phyloP scores from a whole-genome alignment of 2,329 filamentous ascomycete genomes.

The Biscogniauxia sp. region DNA sequence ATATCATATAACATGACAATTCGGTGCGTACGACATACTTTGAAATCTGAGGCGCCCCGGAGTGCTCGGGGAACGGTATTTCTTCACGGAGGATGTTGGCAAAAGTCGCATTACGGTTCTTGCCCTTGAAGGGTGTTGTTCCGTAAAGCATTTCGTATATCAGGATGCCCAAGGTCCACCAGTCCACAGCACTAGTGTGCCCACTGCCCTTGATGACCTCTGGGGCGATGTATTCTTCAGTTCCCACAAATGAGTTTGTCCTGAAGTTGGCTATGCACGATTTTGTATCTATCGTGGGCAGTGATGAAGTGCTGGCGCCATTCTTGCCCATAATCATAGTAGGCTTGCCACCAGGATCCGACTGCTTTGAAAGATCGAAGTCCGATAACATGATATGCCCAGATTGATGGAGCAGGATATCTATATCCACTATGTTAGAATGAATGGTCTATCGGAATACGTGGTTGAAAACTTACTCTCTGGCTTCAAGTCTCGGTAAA shows the following conservation, averaged over 20 bases:
- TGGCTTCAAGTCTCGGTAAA: conserved; percentile 95
- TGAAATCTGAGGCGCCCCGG: conserved; percentile 79
- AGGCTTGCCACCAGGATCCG: conserved; percentile 89
- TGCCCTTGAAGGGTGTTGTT: conserved; percentile 98
- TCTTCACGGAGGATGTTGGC: conserved; percentile 96
- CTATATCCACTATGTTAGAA: conserved; percentile 49
- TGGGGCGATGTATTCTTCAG: conserved; percentile 97
- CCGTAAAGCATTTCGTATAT: conserved; percentile 99
- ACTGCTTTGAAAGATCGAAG: conserved; percentile 98
- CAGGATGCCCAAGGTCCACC: conserved; percentile 97
- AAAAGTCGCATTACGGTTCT: conserved; percentile 97
- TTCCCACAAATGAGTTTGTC: conserved; percentile 97
- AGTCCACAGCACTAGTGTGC: conserved; percentile 97
- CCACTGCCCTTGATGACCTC: conserved; percentile 99
- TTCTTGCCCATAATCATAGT: conserved; percentile 96
- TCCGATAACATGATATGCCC: conserved; percentile 99
- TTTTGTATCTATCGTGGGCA: conserved; percentile 97
- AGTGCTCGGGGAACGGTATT: conserved; percentile 90
- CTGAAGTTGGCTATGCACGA: conserved; percentile 98
- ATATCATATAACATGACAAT: background rate
- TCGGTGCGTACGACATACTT: conserved; percentile 63
- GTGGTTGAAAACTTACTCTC: conserved; percentile 68
- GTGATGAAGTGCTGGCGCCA: conserved; percentile 78
- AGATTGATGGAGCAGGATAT: conserved; percentile 97
- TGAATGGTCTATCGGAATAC: background rate